Conservation (phyloP, 2,329 filamentous ascomycete species). For the Periconia digitata region DNA sequence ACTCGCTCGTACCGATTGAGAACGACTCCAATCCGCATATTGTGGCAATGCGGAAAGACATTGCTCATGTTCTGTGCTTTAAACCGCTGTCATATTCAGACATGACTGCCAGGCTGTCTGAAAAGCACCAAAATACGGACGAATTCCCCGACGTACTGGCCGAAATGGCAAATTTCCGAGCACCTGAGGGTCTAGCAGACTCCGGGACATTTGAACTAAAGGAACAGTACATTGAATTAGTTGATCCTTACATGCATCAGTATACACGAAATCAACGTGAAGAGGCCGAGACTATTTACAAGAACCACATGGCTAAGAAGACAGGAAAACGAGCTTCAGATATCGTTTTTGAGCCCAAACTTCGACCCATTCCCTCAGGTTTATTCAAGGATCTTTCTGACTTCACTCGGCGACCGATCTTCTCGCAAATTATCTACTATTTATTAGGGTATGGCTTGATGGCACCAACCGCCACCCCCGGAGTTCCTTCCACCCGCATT, state of each 20-base stretch:
- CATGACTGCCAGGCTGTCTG: conserved; percentile 79
- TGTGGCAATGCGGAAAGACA: conserved; percentile 79
- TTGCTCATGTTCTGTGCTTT: conserved; percentile 93
- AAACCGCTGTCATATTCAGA: conserved; percentile 95
- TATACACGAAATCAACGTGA: conserved; percentile 97
- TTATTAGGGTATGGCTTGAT: conserved; percentile 79
- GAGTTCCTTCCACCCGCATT: conserved; percentile 76
- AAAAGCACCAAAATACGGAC: conserved; percentile 86
- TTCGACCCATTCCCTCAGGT: conserved; percentile 74
- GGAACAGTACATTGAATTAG: conserved; percentile 78
- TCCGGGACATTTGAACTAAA: conserved; percentile 93
- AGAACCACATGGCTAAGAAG: conserved; percentile 82
- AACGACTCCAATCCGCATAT: conserved; percentile 67
- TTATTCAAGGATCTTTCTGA: conserved; percentile 74
- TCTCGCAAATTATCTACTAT: conserved; percentile 88
- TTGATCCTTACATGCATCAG: conserved; percentile 94
- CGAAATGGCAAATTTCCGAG: conserved; percentile 84
- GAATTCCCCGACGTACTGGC: conserved; percentile 83
- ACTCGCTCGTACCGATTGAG: conserved; percentile 70
- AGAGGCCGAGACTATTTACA: conserved; percentile 88
- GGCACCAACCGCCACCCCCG: conserved; percentile 67
- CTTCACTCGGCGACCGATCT: conserved; percentile 83
- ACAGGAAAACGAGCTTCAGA: conserved; percentile 79
- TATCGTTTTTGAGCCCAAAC: conserved; percentile 86
- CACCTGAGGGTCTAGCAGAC: conserved; percentile 88